phyloP scores from a whole-genome alignment of 164 flowering plant genomes.

The Saururus chinensis region DNA sequence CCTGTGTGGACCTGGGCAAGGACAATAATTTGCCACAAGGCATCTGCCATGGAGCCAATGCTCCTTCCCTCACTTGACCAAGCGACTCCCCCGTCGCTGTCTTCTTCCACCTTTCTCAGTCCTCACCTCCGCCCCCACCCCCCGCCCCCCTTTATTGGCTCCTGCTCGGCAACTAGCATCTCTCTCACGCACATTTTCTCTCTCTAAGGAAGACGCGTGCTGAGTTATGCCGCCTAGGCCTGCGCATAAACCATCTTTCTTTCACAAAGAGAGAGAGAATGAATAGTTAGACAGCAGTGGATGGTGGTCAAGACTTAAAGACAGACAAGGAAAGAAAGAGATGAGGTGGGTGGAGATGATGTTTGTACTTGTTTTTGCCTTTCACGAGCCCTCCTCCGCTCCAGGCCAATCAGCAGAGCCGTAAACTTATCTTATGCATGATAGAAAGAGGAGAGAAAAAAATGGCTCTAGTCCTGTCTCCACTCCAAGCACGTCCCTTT shows the following conservation, averaged over 20 bases:
- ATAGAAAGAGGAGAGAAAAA: no score
- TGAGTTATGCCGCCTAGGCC: conserved; percentile 1
- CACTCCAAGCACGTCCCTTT: not conserved
- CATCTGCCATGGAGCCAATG: not conserved
- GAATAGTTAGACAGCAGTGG: no score
- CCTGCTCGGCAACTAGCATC: not conserved
- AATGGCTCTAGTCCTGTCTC: not conserved
- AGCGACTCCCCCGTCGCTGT: conserved; percentile 4
- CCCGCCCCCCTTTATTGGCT: not conserved
- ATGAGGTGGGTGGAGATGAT: no score
- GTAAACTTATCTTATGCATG: not conserved
- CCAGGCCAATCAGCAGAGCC: not conserved
- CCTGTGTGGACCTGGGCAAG: not conserved
- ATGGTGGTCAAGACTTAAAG: no score
- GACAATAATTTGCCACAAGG: conserved; percentile 2
- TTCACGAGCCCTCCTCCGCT: not conserved
- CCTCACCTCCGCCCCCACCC: not conserved
- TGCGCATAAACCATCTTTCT: not conserved
- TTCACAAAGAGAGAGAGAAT: no score
- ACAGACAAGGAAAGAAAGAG: no score
- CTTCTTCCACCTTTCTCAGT: not conserved
- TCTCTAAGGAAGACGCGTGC: conserved; percentile 4
- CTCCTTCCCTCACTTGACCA: not conserved
- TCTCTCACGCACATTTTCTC: not conserved
- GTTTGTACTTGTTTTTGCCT: no score